A percentile compares a stretch with the other conserved stretches of the same genome.
phyloP scores from a whole-genome alignment of 2,329 filamentous ascomycete genomes.

The Conoideocrella luteorostrata region DNA sequence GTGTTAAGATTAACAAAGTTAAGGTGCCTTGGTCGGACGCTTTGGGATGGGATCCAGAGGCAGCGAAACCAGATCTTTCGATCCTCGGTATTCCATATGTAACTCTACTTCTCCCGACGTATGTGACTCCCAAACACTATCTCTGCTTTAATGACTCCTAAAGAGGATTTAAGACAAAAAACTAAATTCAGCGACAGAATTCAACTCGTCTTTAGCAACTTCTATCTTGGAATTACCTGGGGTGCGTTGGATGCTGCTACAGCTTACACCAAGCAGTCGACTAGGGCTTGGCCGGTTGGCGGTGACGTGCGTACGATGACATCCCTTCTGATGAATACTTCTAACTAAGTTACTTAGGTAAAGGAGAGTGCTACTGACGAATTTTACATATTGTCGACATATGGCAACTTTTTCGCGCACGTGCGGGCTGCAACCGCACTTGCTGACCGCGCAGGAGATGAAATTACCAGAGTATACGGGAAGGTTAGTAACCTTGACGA shows the following conservation, averaged over 20 bases:
- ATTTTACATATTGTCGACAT: slow-evolving; percentile 58
- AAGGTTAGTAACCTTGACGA: slow-evolving; percentile 28
- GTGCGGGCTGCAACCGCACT: slow-evolving; percentile 53
- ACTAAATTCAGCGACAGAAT: slow-evolving; percentile 32
- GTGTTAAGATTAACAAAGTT: slow-evolving; percentile 54
- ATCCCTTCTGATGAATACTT: not conserved
- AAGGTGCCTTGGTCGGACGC: slow-evolving; percentile 53
- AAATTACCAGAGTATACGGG: slow-evolving; percentile 40
- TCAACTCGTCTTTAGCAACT: slow-evolving; percentile 60
- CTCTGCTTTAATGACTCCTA: not conserved
- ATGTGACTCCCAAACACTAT: slow-evolving; percentile 13
- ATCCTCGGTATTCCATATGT: slow-evolving; percentile 48
- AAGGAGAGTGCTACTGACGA: slow-evolving; percentile 55
- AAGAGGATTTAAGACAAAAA: not conserved
- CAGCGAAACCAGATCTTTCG: slow-evolving; percentile 43
- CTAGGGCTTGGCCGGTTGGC: slow-evolving; percentile 58
- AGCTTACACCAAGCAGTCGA: slow-evolving; percentile 49
- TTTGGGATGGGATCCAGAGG: slow-evolving; percentile 49
- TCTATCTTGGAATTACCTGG: slow-evolving; percentile 57
- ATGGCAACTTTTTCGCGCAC: slow-evolving; percentile 58
- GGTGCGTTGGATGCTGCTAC: slow-evolving; percentile 50
- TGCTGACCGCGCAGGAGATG: slow-evolving; percentile 47
- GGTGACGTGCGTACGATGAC: slow-evolving; percentile 41
- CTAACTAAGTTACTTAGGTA: slow-evolving; percentile 23
- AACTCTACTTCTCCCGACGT: slow-evolving; percentile 53